These are phyloP conservation scores for Lasiodiplodia sp. DNA, from an alignment of 2,329 filamentous ascomycete species.

Conservation along the genomic window DNA sequence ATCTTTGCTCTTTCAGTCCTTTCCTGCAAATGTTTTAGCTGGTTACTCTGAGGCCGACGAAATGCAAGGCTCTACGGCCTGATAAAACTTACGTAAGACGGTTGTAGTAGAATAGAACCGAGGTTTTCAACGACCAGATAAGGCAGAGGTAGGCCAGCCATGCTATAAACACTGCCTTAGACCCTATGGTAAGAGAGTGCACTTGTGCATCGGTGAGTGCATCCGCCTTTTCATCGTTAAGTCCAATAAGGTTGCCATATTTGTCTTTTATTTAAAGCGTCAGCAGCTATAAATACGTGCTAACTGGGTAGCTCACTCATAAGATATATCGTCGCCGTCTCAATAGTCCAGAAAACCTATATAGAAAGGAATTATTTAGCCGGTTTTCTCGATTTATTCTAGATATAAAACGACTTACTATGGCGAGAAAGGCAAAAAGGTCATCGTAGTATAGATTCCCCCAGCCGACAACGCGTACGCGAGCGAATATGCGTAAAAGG, in stretches of 20 bases:
- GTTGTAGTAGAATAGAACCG: conserved; percentile 53
- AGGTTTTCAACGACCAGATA: conserved; percentile 54
- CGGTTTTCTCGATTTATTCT: too few relatives aligned
- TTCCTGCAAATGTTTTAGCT: not conserved
- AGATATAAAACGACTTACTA: not conserved
- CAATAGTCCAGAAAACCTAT: not conserved
- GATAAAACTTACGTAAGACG: conserved; percentile 50
- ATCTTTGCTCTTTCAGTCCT: conserved; percentile 3
- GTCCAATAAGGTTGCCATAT: conserved; percentile 19
- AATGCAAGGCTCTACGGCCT: conserved; percentile 36
- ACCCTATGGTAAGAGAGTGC: conserved; percentile 43
- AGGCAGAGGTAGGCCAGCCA: conserved; percentile 54
- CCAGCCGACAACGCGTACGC: conserved; percentile 5
- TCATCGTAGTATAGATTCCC: conserved; percentile 9
- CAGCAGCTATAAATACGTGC: not conserved
- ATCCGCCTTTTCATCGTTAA: conserved; percentile 36
- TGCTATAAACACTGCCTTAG: conserved; percentile 44
- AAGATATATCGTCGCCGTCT: not conserved
- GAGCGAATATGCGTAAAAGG: not conserved
- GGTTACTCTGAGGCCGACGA: not conserved
- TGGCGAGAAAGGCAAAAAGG: not conserved
- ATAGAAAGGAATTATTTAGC: not conserved
- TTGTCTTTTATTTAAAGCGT: not conserved
- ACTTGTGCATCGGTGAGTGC: conserved; percentile 43
- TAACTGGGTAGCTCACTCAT: not conserved